Percentiles rank a stretch among this genome's conserved stretches.
Conservation (phyloP, 352 stramenopile genomes). For the Globisporangium spinosum region DNA sequence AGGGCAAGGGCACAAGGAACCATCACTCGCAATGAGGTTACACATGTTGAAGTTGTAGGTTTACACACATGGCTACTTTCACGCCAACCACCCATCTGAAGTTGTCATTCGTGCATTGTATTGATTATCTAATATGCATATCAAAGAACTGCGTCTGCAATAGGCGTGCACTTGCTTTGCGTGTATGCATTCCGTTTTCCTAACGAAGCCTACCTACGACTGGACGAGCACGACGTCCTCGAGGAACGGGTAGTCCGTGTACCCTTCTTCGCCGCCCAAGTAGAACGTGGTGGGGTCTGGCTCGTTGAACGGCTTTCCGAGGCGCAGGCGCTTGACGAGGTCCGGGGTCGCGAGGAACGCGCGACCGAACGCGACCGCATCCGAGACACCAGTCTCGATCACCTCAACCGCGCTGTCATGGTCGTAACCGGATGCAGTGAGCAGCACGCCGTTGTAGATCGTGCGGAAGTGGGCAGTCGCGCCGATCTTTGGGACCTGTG, state of each 20-base stretch:
- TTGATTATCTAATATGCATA: background rate
- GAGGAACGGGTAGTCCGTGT: slow-evolving; percentile 23
- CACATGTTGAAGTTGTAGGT: background rate
- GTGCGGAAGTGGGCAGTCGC: slow-evolving; percentile 31
- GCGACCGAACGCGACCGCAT: slow-evolving; percentile 43
- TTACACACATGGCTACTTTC: background rate
- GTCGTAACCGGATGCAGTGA: slow-evolving; percentile 32
- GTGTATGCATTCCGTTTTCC: background rate
- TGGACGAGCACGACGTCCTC: background rate
- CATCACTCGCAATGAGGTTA: background rate
- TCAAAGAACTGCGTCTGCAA: background rate
- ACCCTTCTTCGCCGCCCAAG: slow-evolving; percentile 25
- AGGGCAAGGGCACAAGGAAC: background rate
- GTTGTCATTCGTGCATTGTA: background rate
- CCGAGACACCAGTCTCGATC: slow-evolving; percentile 20
- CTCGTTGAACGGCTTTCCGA: slow-evolving; percentile 27
- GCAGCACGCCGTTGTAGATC: slow-evolving; percentile 31
- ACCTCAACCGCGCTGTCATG: slow-evolving; percentile 17
- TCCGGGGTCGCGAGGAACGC: slow-evolving; percentile 50
- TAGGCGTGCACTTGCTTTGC: background rate
- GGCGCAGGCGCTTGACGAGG: slow-evolving; percentile 28
- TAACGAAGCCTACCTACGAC: background rate
- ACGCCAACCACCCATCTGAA: background rate
- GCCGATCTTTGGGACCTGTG: slow-evolving; percentile 24
- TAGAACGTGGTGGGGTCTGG: slow-evolving; percentile 27